Base-by-base conservation (phyloP, 331 rosid genomes). In the Stylosanthes scabra region DNA sequence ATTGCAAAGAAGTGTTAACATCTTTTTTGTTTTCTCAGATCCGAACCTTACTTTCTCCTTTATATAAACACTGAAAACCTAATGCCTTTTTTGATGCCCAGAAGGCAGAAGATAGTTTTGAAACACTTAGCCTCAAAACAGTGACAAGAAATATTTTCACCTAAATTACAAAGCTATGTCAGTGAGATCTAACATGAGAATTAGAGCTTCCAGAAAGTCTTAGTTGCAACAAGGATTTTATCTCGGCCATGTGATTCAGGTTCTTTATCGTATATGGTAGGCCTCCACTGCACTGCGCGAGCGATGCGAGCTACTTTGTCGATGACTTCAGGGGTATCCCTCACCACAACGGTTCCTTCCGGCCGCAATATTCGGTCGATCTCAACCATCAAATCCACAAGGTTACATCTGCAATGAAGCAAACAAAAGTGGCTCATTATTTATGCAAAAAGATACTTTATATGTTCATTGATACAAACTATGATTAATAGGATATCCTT, bases 331-430 rank as follows among this genome's bases (percentile, higher is more conserved):
- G 94, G 90, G 56, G 83, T 78, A 79, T 90, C 98, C 85, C 98
- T 88, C 49, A 95, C 74, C 76, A 95, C 84, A 61, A 95, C 59
- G 0, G 93, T 92, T 76, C 99, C 99, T 85, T 88, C 94, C 0
- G 99, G 99, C 6, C 99, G 96, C 83, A 95, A 66, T 47, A 95
- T 86, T 47, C 98, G 88, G 66, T 95, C 99, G 61, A 95, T 83
- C 86, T 95, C 99, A 20, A 90, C 98, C 92, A 95, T 82, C 83
- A 95, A 86, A 81, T 95, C 99, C 67, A 95, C 91, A 57, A 92
- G 90, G 90, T 78, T 88, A 72, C 99, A 95, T 83, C 99, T 95
- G 77, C 72, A 50, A 63, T 58, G 66, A 49, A 61, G 66, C 6
- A 40, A 66, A 9, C 44, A n/a, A 11, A 29, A 27, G 28, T 57